These are phyloP conservation scores for Hura crepitans DNA, from an alignment of 441 rosid species.

Conservation along the genomic window DNA sequence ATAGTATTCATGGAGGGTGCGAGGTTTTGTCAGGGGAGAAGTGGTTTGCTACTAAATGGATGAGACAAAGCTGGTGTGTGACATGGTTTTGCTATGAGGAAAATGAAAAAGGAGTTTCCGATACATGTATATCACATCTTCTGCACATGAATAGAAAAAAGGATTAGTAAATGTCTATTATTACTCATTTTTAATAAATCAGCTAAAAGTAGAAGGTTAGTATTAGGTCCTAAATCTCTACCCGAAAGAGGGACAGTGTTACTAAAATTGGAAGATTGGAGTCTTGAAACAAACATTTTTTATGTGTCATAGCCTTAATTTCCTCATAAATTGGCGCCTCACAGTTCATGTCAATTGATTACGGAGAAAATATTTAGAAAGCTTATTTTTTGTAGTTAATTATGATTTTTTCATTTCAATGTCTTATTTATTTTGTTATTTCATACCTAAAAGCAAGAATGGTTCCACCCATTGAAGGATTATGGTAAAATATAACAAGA, in stretches of 20 bases:
- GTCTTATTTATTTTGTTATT: no score
- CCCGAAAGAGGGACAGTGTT: not conserved
- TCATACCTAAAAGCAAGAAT: no score
- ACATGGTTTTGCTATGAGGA: not conserved
- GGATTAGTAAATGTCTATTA: conserved; percentile 12
- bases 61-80: conserved; percentile 72
- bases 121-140: not conserved
- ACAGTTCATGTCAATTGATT: no score
- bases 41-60: conserved; percentile 99
- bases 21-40: conserved; percentile 82
- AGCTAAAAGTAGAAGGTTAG: not conserved
- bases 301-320: no score
- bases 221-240: not conserved
- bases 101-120: not conserved
- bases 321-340: no score
- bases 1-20: conserved; percentile 91
- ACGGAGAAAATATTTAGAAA: no score
- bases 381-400: no score
- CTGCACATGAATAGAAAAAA: conserved; percentile 1
- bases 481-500: no score
- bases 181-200: conserved; percentile 7
- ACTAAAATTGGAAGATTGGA: not conserved
- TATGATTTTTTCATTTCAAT: no score
- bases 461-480: no score
- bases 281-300: not conserved